These are phyloP conservation scores for Backusella macrospora DNA, from an alignment of 192 early-diverging fungal genomes.

Conservation along the genomic window DNA sequence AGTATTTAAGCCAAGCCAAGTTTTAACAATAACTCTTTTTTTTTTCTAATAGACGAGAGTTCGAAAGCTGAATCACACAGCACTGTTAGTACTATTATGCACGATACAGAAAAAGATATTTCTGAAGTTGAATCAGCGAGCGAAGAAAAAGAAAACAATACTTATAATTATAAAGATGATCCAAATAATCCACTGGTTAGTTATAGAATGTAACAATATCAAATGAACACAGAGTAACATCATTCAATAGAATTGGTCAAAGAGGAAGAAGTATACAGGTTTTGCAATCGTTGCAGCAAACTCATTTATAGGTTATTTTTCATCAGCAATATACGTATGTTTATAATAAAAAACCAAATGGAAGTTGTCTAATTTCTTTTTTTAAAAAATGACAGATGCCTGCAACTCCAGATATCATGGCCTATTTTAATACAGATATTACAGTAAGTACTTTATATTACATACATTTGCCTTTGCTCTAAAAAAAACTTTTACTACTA, in stretches of 20 bases:
- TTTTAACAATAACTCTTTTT: neutral
- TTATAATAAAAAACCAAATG: neutral
- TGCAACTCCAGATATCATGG: conserved; percentile 19
- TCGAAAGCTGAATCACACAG: neutral
- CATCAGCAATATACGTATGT: conserved; percentile 27
- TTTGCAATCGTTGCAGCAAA: conserved; percentile 14
- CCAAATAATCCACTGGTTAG: conserved; percentile 27
- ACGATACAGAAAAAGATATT: neutral
- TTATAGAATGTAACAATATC: neutral
- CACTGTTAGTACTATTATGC: neutral
- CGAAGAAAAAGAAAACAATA: neutral
- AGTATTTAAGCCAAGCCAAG: neutral
- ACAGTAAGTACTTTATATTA: conserved; percentile 15
- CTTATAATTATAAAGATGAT: conserved; percentile 20
- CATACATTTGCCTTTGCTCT: neutral
- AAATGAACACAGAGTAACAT: neutral
- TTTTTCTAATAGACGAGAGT: neutral
- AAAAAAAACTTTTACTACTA: neutral
- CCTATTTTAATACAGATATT: conserved; percentile 25
- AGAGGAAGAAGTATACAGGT: conserved; percentile 11
- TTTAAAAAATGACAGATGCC: conserved; percentile 22
- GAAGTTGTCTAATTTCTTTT: neutral
- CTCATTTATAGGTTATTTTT: conserved; percentile 36
- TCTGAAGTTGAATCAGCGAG: neutral
- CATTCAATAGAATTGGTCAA: conserved; percentile 24